phyloP scores from a whole-genome alignment of 768 basidiomycete species.

The Lepiota subincarnata region DNA sequence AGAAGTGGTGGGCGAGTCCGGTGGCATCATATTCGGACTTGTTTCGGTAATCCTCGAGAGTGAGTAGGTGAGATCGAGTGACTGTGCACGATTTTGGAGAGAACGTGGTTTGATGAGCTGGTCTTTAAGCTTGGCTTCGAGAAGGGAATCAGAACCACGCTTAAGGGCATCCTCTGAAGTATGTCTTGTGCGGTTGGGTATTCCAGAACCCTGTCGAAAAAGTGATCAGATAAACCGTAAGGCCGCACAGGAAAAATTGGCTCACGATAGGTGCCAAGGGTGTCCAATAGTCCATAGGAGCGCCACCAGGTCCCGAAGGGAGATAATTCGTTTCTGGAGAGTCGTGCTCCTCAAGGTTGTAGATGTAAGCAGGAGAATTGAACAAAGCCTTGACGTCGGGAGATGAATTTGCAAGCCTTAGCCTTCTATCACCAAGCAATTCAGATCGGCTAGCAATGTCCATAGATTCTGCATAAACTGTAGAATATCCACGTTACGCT shows the following conservation, averaged over 20 bases:
- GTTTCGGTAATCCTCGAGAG: slow-evolving; percentile 78
- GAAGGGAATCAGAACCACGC: slow-evolving; percentile 77
- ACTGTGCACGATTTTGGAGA: slow-evolving; percentile 83
- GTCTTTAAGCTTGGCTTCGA: slow-evolving; percentile 82
- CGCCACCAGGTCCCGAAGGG: slow-evolving; percentile 25
- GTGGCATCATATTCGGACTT: slow-evolving; percentile 53
- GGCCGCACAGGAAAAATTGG: slow-evolving; percentile 10
- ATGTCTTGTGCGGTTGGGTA: slow-evolving; percentile 63
- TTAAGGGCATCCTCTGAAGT: slow-evolving; percentile 68
- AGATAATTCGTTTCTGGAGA: slow-evolving; percentile 53
- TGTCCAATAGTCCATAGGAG: slow-evolving; percentile 70
- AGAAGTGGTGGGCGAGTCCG: slow-evolving; percentile 80
- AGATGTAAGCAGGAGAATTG: slow-evolving; percentile 68
- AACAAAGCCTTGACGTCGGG: slow-evolving; percentile 96
- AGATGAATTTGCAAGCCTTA: slow-evolving; percentile 84
- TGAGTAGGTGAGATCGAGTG: slow-evolving; percentile 82
- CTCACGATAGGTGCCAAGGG: slow-evolving; percentile 66
- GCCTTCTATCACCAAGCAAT: slow-evolving; percentile 63
- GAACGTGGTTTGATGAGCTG: slow-evolving; percentile 75
- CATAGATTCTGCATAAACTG: slow-evolving; percentile 56
- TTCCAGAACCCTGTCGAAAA: slow-evolving; percentile 54
- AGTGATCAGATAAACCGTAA: slow-evolving; percentile 16
- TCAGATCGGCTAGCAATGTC: slow-evolving; percentile 67
- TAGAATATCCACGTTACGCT: neutral
- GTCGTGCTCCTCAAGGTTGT: slow-evolving; percentile 67